These are phyloP conservation scores for Pharnaceum exiguum DNA, from an alignment of 148 eudicot species.

Conservation along the genomic window DNA sequence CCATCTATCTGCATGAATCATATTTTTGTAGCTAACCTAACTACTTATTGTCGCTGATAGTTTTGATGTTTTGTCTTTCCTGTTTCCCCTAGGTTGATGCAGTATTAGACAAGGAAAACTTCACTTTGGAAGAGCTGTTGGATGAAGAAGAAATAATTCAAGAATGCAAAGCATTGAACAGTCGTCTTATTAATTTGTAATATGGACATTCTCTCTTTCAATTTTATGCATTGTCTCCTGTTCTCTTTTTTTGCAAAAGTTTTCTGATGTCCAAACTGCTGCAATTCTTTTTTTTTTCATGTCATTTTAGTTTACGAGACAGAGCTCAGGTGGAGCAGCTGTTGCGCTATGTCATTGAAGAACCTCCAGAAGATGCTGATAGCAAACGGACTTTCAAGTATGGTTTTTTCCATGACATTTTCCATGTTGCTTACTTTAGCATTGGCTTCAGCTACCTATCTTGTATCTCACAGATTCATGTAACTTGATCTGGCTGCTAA, in stretches of 20 bases:
- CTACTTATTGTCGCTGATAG: not conserved
- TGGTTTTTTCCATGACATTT: conserved; percentile 11
- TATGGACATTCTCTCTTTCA: not conserved
- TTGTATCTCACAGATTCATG: too few species aligned
- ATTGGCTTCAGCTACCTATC: too few species aligned
- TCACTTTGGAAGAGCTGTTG: conserved; percentile 85
- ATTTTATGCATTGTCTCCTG: not conserved
- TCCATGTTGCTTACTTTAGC: too few species aligned
- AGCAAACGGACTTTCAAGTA: conserved; percentile 88
- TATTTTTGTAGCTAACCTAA: not conserved
- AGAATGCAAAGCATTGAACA: conserved; percentile 97
- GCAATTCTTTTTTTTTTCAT: not conserved
- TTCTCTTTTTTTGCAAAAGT: not conserved
- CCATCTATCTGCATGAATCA: not conserved
- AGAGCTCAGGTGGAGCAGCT: conserved; percentile 94
- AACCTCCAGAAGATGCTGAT: conserved; percentile 87
- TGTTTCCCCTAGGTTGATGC: conserved; percentile 70
- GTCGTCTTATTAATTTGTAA: conserved; percentile 97
- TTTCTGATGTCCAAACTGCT: not conserved
- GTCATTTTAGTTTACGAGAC: conserved; percentile 61
- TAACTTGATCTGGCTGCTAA: too few species aligned
- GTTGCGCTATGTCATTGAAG: conserved; percentile 76
- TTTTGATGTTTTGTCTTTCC: too few species aligned
- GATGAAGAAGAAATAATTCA: conserved; percentile 99
- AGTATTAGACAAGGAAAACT: conserved; percentile 86